A percentile compares a stretch with the other conserved stretches of the same genome.
These are phyloP conservation scores for Salix udensis DNA, from an alignment of 345 rosid species.

Conservation along the genomic window DNA sequence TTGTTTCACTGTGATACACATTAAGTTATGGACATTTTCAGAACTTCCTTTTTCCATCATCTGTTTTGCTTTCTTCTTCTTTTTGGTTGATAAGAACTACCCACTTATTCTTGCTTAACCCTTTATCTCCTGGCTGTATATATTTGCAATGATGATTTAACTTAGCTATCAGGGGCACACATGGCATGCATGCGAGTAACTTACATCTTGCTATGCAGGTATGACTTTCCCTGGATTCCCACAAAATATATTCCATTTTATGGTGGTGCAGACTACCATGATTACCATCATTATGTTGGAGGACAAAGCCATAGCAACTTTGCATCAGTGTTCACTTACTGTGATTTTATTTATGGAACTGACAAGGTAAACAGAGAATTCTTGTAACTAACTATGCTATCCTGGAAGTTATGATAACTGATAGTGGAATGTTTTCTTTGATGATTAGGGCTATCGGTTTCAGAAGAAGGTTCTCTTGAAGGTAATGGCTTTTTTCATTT, in stretches of 20 bases:
- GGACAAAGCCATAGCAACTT: slow-evolving; percentile 98
- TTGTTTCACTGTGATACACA: neutral
- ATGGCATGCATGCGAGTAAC: neutral
- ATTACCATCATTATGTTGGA: slow-evolving; percentile 98
- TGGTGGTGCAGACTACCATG: slow-evolving; percentile 96
- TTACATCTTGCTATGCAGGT: slow-evolving; percentile 39
- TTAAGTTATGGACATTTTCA: neutral
- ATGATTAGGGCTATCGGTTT: slow-evolving; percentile 73
- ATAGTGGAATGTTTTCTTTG: neutral
- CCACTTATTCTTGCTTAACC: neutral
- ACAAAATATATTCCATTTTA: slow-evolving; percentile 89
- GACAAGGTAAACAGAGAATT: slow-evolving; percentile 54
- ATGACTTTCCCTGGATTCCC: slow-evolving; percentile 86
- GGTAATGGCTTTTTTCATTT: slow-evolving; percentile 33
- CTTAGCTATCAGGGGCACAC: neutral
- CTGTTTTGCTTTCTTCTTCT: neutral
- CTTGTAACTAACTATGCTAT: neutral
- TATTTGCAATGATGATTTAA: neutral
- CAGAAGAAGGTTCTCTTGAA: slow-evolving; percentile 73
- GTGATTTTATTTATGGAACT: slow-evolving; percentile 91
- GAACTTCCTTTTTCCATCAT: neutral
- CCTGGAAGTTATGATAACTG: neutral
- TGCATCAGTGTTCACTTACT: slow-evolving; percentile 93
- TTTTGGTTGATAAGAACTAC: neutral
- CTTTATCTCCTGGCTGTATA: neutral